Evolutionary conservation across 129 eudicot species (phyloP), one percentile per base, ranked within the genome.

Genomic region (Dittrichia graveolens): DNA sequence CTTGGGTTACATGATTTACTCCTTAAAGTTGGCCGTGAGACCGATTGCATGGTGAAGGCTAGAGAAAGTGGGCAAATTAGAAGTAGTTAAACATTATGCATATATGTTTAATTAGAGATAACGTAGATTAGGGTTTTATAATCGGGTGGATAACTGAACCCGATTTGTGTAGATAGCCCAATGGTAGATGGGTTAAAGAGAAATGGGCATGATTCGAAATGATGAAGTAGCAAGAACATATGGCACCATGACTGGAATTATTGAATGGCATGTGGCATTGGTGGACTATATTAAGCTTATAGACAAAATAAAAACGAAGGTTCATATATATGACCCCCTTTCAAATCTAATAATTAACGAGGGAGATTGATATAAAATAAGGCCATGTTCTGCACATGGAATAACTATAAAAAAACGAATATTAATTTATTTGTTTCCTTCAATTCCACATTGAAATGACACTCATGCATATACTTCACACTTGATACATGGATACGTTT

Each of bases 241-340:
- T 59, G 69, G 58, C 48, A 59, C 46, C 60, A 6, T 60, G 69
- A 14, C 69, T 7, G 48, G 48, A 45, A 60, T 77, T 48, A 77
- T 69, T 77, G 75, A 59, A 63, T 48, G 16, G 15, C 76, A 77
- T 53, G 76, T 69, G 81, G 3, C 35, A 15, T 48, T 77, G 75
- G 75, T 48, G 75, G 70, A 68, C 73, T 58, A 77, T 68, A 47
- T 77, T 35, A 34, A 69, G 67, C 61, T 76, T 59, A 35, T 34
- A 34, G 61, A 77, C 75, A 77, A 77, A 59, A 46, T 61, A 48
- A 48, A 50, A 49, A 54, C 61, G 64, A 69, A 77, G 76, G 56
- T 68, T 47, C 53, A 15, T 59, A 24, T 44, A 13, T 67, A 69
- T 31, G 75, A 69, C 71, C 70, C 75, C 37, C 69, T 50, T 66